Base-by-base conservation (phyloP, 768 basidiomycete genomes). In the Mycena kentingensis region DNA sequence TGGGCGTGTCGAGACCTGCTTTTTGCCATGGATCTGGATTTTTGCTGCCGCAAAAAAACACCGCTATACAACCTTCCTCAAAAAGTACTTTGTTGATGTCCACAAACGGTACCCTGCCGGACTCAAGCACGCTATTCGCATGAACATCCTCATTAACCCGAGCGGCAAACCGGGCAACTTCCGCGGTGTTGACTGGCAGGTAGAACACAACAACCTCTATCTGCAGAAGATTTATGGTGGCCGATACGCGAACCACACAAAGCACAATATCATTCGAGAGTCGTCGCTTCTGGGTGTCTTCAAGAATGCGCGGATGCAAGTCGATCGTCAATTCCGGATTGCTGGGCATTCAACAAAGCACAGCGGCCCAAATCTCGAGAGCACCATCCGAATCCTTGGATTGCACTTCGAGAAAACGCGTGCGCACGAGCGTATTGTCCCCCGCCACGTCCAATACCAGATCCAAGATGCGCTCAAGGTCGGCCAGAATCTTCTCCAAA, bases 191-290 rank as follows among this genome's bases (percentile, higher is more conserved):
- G 76, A 78, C 43, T 78, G 74, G 75, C 45, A 68, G 7, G 59
- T 74, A 1, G 74, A 80, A 51, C 61, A 70, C 2, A 70, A 76
- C 45, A 47, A n/a, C n/a, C n/a, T 53, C 26, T 78, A 78, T 50
- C 64, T 77, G 1, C 75, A 73, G 70, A 50, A 61, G 0, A 68
- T 71, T 1, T 68, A 74, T 55, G 67, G 67, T 1, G 72, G 73
- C 0, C 63, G 65, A 7, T 65, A 57, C 4, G 70, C 70, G 2
- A 77, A 74, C 50, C 61, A 63, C 24, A 71, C 63, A 3, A 64
- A 67, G 31, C 37, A 60, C 5, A 52, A 62, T 0, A 71, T 77
- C 11, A 49, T 73, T 3, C 51, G 61, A 11, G 69, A 73, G 41
- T 76, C 73, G 1, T 49, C 64, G 0, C 54, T 76, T n/a, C n/a